Evolutionary conservation across 306 rosid genomes (phyloP), one percentile per base, ranked within the genome.

Genomic region (Cucumis cinereus): DNA sequence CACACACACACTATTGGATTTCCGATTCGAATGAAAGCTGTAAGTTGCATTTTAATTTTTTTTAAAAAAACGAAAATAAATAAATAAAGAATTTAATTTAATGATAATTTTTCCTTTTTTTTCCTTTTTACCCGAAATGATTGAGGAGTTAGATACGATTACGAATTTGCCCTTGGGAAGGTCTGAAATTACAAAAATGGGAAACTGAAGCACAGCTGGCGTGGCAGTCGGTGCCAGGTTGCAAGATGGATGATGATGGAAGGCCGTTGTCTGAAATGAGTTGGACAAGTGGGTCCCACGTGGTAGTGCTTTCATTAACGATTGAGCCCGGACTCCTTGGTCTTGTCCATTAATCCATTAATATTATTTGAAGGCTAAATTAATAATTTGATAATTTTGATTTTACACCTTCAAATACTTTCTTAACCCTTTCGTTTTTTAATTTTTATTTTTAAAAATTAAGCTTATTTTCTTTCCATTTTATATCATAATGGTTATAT

Each of bases 221-320:
- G 59, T 24, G 75, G 58, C 75, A 43, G 74, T 68, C 36, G 74
- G 74, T 68, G 74, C 36, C 74, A 68, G 73, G 73, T 66, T n/a
- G 52, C 50, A 17, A 17, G 55, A 16, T 50, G 75, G 15, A 47
- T 20, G 74, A 66, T 23, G 75, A 35, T 6, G 75, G 10, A 68
- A 66, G 28, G 17, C 9, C 73, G 36, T 40, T 40, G 59, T 49
- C 59, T 49, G 10, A 36, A 35, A 63, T 62, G 47, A 47, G 58
- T 45, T 71, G 43, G 76, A 50, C 60, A 28, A 47, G 23, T 71
- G 76, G 60, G 60, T 28, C 76, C 60, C 76, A 71, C 60, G 17
- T 10, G 9, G 53, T 66, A 30, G 28, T 67, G 28, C 49, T 24
- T 67, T 40, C 53, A 20, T 62, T 35, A 17, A 62, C 22, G 4